These are phyloP conservation scores for Isatis tinctoria DNA, from an alignment of 345 rosid genomes.

Conservation along the genomic window DNA sequence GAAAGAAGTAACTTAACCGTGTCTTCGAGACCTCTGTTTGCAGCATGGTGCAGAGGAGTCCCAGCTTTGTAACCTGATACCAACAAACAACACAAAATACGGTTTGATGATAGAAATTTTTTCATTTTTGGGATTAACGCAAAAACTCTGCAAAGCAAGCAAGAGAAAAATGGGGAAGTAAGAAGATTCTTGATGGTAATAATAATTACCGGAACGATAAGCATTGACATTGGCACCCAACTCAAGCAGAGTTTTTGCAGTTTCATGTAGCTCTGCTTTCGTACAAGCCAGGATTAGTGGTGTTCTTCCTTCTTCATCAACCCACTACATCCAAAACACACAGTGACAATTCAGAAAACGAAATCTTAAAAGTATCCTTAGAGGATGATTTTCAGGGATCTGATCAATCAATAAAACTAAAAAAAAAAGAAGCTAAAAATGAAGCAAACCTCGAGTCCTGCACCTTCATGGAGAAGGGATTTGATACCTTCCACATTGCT, in stretches of 20 bases:
- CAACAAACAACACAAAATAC: background rate
- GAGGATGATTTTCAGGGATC: background rate
- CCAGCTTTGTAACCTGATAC: constrained; percentile 69
- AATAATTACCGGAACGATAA: constrained; percentile 62
- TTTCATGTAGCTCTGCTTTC: constrained; percentile 54
- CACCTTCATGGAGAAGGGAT: constrained; percentile 62
- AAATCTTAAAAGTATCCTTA: background rate
- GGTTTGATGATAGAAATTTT: too few relatives aligned
- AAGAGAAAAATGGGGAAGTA: too few relatives aligned
- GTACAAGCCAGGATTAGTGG: constrained; percentile 74
- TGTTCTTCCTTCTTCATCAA: constrained; percentile 85
- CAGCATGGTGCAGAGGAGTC: constrained; percentile 95
- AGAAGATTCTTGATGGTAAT: background rate
- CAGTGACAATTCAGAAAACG: background rate
- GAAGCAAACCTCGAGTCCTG: constrained; percentile 63
- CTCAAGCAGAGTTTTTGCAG: constrained; percentile 70
- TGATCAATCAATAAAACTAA: background rate
- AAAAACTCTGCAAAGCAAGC: background rate
- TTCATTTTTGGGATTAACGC: background rate
- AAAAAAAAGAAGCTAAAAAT: background rate
- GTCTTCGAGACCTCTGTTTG: constrained; percentile 73
- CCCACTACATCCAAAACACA: constrained; percentile 49
- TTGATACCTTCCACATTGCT: constrained; percentile 65
- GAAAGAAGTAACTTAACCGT: constrained; percentile 78
- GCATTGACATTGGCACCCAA: constrained; percentile 81